These are phyloP conservation scores for Kurtzmaniella cleridarum DNA, from an alignment of 805 yeast genomes.

Conservation along the genomic window DNA sequence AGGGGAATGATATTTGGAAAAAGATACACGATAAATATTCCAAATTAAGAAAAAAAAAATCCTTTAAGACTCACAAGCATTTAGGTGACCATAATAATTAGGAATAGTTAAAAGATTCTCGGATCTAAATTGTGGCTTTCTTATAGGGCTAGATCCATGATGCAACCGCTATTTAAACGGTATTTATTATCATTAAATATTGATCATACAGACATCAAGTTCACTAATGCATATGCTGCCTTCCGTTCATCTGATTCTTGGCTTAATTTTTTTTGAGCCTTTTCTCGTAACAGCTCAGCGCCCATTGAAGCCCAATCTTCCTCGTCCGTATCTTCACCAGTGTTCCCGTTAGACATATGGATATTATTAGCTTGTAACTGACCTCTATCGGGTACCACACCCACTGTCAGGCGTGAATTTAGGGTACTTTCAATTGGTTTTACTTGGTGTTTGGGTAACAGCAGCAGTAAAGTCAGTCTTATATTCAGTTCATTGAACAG, in stretches of 20 bases:
- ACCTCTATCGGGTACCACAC: background rate
- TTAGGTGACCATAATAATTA: no score
- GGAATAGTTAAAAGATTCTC: no score
- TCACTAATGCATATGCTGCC: constrained; percentile 65
- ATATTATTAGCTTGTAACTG: constrained; percentile 1
- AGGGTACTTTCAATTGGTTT: constrained; percentile 9
- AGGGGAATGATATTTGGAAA: no score
- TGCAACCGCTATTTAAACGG: no score
- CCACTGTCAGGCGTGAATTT: constrained; percentile 10
- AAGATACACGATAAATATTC: no score
- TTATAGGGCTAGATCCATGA: no score
- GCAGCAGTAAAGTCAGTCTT: constrained; percentile 21
- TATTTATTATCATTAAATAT: background rate
- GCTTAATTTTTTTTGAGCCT: background rate
- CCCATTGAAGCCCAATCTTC: constrained; percentile 96
- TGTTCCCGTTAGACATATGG: background rate
- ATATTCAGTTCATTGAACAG: constrained; percentile 38
- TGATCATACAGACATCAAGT: constrained; percentile 35
- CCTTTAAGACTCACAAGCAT: no score
- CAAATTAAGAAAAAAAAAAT: no score
- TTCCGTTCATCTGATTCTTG: constrained; percentile 37
- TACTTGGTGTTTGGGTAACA: constrained; percentile 10
- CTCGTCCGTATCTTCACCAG: constrained; percentile 78
- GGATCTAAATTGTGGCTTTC: no score
- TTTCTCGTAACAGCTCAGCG: constrained; percentile 55